A percentile compares a stretch with the other conserved stretches of the same genome.
Evolutionary conservation across 257 asterid genomes (phyloP).

Genomic region (Solanum pimpinellifolium): DNA sequence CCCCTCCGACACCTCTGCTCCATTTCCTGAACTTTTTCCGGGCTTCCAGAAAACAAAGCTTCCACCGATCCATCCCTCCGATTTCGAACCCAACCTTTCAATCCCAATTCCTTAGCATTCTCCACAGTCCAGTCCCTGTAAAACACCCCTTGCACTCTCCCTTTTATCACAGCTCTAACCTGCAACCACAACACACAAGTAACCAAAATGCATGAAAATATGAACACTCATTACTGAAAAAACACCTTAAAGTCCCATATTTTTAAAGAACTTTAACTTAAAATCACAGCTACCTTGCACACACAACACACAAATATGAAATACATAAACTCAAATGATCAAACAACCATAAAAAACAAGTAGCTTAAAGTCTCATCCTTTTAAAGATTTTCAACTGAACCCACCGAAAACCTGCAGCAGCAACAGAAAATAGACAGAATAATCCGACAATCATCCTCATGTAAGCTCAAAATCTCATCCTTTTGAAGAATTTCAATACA

Average conservation of each 20-base stretch:
- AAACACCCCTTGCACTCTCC: conserved; percentile 91
- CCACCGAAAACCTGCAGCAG: neutral
- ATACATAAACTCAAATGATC: neutral
- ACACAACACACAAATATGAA: neutral
- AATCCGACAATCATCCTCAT: neutral
- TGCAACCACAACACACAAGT: conserved; percentile 8
- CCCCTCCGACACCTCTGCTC: conserved; percentile 95
- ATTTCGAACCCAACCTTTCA: conserved; percentile 96
- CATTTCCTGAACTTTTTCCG: conserved; percentile 77
- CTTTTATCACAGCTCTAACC: conserved; percentile 69
- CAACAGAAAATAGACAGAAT: neutral
- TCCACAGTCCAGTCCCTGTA: conserved; percentile 79
- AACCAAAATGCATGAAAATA: neutral
- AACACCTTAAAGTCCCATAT: neutral
- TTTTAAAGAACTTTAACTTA: neutral
- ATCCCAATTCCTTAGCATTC: conserved; percentile 63
- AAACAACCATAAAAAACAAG: neutral
- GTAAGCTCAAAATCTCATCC: neutral
- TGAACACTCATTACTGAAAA: neutral
- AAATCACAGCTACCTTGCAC: neutral
- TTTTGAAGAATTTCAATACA: neutral
- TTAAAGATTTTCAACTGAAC: neutral
- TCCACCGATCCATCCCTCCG: conserved; percentile 82
- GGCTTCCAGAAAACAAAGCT: conserved; percentile 66
- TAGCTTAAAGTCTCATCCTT: neutral